Conservation (phyloP, 2,329 filamentous ascomycete genomes). For the Dactylellina leptospora region DNA sequence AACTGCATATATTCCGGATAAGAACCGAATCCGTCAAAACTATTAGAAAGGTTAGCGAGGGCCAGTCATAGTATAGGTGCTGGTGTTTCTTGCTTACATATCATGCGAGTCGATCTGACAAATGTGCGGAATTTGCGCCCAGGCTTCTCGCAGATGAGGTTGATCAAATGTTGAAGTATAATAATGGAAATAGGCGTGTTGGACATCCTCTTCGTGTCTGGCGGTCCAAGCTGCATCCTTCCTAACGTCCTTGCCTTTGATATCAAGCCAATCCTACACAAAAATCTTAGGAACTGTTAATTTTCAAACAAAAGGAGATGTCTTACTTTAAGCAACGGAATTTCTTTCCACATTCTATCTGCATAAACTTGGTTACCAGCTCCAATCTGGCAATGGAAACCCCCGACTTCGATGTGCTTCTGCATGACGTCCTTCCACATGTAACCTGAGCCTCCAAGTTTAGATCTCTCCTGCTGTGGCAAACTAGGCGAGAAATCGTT, state of each 20-base stretch:
- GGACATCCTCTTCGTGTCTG: constrained; percentile 91
- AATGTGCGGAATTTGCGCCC: constrained; percentile 95
- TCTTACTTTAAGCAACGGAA: constrained; percentile 76
- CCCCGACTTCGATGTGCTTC: constrained; percentile 94
- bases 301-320: background rate
- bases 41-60: constrained; percentile 60
- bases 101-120: constrained; percentile 96
- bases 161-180: constrained; percentile 99
- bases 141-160: constrained; percentile 90
- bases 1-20: constrained; percentile 99
- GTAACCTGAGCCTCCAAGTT: constrained; percentile 85
- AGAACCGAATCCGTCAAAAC: constrained; percentile 95
- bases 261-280: constrained; percentile 81
- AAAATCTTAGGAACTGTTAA: background rate
- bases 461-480: constrained; percentile 82
- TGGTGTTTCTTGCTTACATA: constrained; percentile 92
- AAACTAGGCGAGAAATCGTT: constrained; percentile 94
- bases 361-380: constrained; percentile 95
- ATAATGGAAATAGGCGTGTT: constrained; percentile 97
- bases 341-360: constrained; percentile 94
- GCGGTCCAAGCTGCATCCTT: constrained; percentile 93
- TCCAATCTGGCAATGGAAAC: constrained; percentile 92
- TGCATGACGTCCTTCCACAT: constrained; percentile 99
- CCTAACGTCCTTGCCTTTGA: constrained; percentile 89
- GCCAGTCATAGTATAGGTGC: background rate